Evolutionary conservation across 2,329 filamentous ascomycete species (phyloP), one percentile per base, ranked within the genome.

Genomic region (Beauveria sp.): DNA sequence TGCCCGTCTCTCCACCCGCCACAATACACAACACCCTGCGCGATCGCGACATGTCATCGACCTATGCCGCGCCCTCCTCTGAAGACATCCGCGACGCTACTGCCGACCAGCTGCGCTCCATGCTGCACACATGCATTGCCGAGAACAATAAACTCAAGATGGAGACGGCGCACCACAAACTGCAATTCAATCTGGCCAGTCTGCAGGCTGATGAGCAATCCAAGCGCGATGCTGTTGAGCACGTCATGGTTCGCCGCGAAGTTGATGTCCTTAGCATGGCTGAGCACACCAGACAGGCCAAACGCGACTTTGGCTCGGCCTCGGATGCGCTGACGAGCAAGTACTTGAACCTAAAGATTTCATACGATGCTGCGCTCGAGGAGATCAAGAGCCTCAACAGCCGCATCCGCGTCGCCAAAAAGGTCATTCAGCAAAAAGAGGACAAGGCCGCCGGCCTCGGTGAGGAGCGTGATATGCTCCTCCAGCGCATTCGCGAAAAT

Each of bases 191-290:
- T 68, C 83, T 97, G 70, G 82, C 96, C 31, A 87, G 85, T 57
- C 87, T 97, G 66, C 91, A 96, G 70, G 92, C 90, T 60, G 87
- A 88, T 54, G 91, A 96, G 67, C 88, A 92, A 34, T 85, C 91
- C 10, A 93, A 96, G 74, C 87, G 92, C 28, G 91, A 93, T 67
- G 89, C 88, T 42, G 93, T 97, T 5, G 93, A 97, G 74, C 89
- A 96, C 68, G 90, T 95, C 66, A 93, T 97, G 84, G 89, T 88
- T n/a, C 85, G 91, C 65, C 84, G 89, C 24, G 92, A 97, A 74
- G 88, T 96, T 22, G 90, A 96, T 64, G 90, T 93, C 14, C 78
- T 97, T 31, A 88, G 92, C 64, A 81, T 83, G 64, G 86, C 87
- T 16, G 89, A 95, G 70, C 84, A 89, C 70, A 83, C 85, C 57